Evolutionary conservation across 768 basidiomycete genomes (phyloP).

Genomic region (Pleurotus tuber-regium): DNA sequence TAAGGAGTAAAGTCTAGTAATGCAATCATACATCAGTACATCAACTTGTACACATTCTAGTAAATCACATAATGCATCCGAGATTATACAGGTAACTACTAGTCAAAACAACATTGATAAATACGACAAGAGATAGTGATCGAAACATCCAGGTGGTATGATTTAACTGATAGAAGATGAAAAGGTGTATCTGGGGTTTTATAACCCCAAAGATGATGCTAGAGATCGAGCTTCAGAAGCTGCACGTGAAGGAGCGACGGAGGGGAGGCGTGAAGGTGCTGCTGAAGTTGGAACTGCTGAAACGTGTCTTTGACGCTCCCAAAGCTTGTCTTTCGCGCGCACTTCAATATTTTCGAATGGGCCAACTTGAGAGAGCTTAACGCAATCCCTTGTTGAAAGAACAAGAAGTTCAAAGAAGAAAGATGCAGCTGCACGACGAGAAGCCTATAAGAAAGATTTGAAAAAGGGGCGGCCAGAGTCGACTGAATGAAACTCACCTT

Average conservation of each 20-base stretch:
- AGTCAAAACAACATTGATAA: background rate
- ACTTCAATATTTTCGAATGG: constrained; percentile 89
- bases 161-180: too few species aligned
- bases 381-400: constrained; percentile 87
- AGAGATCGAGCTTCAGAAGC: constrained; percentile 20
- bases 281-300: constrained; percentile 26
- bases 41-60: too few species aligned
- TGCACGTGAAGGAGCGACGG: constrained; percentile 22
- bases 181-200: too few species aligned
- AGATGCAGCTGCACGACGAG: constrained; percentile 86
- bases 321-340: constrained; percentile 77
- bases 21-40: background rate
- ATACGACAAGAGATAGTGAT: too few species aligned
- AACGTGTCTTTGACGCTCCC: constrained; percentile 59
- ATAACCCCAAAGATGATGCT: constrained; percentile 2
- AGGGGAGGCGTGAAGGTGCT: constrained; percentile 25
- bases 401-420: constrained; percentile 99
- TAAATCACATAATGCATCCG: too few species aligned
- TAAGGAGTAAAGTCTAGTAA: background rate
- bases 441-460: constrained; percentile 50
- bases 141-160: too few species aligned
- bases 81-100: background rate
- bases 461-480: background rate
- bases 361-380: constrained; percentile 71
- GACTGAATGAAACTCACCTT: constrained; percentile 50